Percentiles rank a stretch among this genome's conserved stretches.
These are phyloP conservation scores for Artemisia argyi DNA, from an alignment of 129 eudicot species.

Conservation along the genomic window DNA sequence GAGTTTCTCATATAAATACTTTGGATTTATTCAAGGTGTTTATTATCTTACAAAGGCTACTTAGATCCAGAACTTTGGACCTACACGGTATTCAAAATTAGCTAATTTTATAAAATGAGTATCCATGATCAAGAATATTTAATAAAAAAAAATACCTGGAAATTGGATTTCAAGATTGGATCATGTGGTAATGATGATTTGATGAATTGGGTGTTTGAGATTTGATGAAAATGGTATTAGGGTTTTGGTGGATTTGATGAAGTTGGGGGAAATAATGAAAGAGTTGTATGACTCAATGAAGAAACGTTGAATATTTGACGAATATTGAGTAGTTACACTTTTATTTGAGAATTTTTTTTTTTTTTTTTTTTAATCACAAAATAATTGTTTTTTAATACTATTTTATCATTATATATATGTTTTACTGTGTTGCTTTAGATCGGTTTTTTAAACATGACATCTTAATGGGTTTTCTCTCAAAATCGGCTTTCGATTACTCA, in stretches of 20 bases:
- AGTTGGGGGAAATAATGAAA: not conserved
- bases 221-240: not conserved
- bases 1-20: too few species aligned
- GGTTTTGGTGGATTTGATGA: constrained; percentile 3
- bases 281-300: not conserved
- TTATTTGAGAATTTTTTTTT: not conserved
- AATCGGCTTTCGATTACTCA: too few species aligned
- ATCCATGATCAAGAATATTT: not conserved
- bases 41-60: too few species aligned
- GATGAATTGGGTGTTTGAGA: too few species aligned
- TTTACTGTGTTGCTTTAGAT: too few species aligned
- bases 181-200: too few species aligned
- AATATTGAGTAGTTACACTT: not conserved
- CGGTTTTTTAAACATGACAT: too few species aligned
- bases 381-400: too few species aligned
- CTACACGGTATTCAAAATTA: not conserved
- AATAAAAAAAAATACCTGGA: not conserved
- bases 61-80: too few species aligned
- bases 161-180: not conserved
- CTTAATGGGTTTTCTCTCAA: too few species aligned
- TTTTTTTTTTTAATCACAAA: not conserved
- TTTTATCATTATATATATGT: too few species aligned
- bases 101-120: not conserved
- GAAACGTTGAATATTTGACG: not conserved
- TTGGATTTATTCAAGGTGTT: too few species aligned